These are phyloP conservation scores for Beauveria scarabaeidicola DNA, from an alignment of 2,329 filamentous ascomycete genomes.

Conservation along the genomic window DNA sequence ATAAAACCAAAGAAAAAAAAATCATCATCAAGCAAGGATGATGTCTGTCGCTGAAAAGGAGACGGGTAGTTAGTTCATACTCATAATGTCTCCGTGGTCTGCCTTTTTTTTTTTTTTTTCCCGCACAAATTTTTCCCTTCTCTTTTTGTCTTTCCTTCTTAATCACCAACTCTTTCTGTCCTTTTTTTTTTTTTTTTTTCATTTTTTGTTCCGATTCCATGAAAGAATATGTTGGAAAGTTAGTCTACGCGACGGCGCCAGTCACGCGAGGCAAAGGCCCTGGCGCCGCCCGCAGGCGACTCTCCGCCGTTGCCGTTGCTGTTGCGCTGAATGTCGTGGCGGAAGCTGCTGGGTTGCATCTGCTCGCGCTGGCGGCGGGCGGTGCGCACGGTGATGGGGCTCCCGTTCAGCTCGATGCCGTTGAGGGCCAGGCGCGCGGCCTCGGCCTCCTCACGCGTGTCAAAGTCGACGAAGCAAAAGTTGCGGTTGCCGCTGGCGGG, in stretches of 20 bases:
- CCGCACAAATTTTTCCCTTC: background rate
- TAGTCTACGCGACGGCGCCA: conserved; percentile 11
- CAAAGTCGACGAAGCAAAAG: conserved; percentile 59
- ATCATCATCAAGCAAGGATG: background rate
- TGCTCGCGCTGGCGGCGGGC: conserved; percentile 9
- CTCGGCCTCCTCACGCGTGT: conserved; percentile 43
- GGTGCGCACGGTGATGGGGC: conserved; percentile 7
- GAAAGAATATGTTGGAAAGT: background rate
- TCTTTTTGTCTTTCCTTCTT: background rate
- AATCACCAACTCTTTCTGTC: no score
- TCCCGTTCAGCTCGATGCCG: conserved; percentile 21
- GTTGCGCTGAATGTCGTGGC: conserved; percentile 6
- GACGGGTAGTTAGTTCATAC: background rate
- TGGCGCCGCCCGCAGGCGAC: background rate
- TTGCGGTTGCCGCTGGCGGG: conserved; percentile 47
- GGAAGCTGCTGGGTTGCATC: background rate
- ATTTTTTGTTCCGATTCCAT: background rate
- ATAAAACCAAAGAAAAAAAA: background rate
- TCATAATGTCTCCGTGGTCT: background rate
- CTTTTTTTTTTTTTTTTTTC: background rate
- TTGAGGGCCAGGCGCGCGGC: conserved; percentile 38
- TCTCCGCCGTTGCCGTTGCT: background rate
- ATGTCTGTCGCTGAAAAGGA: conserved; percentile 1
- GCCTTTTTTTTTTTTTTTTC: background rate
- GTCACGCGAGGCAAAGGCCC: conserved; percentile 9